Conservation (phyloP, 257 asterid species). For the Nicotiana undulata region DNA sequence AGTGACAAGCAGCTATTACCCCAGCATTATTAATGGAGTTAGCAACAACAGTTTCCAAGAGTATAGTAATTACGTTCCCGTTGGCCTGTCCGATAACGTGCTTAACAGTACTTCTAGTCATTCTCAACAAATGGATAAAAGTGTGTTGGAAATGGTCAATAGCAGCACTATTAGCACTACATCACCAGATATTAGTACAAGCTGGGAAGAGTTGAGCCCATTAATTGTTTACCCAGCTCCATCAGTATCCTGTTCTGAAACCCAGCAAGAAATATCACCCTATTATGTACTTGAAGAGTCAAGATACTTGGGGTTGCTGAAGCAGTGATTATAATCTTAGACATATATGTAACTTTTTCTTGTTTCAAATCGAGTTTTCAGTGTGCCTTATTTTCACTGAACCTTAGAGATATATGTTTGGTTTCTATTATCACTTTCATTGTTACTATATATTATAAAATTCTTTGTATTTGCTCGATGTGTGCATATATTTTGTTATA, state of each 20-base stretch:
- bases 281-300: slow-evolving; percentile 8
- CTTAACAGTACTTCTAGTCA: background rate
- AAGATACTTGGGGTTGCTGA: slow-evolving; percentile 11
- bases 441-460: background rate
- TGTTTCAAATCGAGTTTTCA: background rate
- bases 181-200: slow-evolving; percentile 25
- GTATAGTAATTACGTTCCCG: background rate
- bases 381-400: slow-evolving; percentile 9
- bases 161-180: slow-evolving; percentile 10
- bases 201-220: slow-evolving; percentile 28
- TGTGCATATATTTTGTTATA: background rate
- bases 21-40: background rate
- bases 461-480: slow-evolving; percentile 9
- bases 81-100: slow-evolving; percentile 11
- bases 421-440: slow-evolving; percentile 24
- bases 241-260: slow-evolving; percentile 5
- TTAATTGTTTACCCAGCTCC: slow-evolving; percentile 12
- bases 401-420: slow-evolving; percentile 1
- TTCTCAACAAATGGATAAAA: slow-evolving; percentile 17
- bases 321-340: background rate
- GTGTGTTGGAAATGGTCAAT: slow-evolving; percentile 18
- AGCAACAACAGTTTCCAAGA: slow-evolving; percentile 1
- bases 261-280: background rate
- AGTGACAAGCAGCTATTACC: slow-evolving; percentile 2
- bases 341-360: background rate